phyloP scores from a whole-genome alignment of 2,329 filamentous ascomycete species.

The Hypoxylon sp. region DNA sequence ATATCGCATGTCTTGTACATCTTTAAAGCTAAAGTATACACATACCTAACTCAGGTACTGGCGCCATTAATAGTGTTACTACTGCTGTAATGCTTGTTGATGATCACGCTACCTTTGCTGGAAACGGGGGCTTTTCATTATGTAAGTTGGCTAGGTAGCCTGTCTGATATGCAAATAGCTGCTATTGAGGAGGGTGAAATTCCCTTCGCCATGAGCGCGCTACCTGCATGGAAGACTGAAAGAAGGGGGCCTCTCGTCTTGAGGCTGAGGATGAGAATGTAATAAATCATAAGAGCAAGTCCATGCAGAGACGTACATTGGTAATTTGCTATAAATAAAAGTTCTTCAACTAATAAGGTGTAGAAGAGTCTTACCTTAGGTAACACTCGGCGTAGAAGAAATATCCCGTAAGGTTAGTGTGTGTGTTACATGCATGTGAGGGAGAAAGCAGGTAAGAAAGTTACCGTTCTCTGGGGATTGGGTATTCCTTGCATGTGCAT shows the following conservation, averaged over 20 bases:
- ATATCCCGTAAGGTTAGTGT: neutral
- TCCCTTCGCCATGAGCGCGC: slow-evolving; percentile 52
- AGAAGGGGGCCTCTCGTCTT: slow-evolving; percentile 47
- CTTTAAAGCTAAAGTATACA: neutral
- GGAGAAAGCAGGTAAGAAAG: slow-evolving; percentile 3
- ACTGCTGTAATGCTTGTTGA: neutral
- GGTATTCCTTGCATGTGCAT: slow-evolving; percentile 30
- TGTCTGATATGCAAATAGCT: slow-evolving; percentile 2
- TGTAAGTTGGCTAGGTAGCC: slow-evolving; percentile 44
- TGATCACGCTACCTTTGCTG: slow-evolving; percentile 20
- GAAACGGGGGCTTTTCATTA: slow-evolving; percentile 56
- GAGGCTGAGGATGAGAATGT: slow-evolving; percentile 49
- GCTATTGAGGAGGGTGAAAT: slow-evolving; percentile 54
- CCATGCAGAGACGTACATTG: slow-evolving; percentile 29
- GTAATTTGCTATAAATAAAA: neutral
- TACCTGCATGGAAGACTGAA: slow-evolving; percentile 56
- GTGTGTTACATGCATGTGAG: neutral
- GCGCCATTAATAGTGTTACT: neutral
- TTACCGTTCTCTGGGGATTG: slow-evolving; percentile 25
- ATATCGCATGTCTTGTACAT: neutral
- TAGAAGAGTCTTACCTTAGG: too few relatives aligned
- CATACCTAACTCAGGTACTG: slow-evolving; percentile 12
- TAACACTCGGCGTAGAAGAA: neutral
- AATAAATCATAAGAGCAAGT: slow-evolving; percentile 44
- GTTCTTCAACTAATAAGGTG: too few relatives aligned